Conservation (phyloP, 208 protist genomes). For the Naegleria fowleri region DNA sequence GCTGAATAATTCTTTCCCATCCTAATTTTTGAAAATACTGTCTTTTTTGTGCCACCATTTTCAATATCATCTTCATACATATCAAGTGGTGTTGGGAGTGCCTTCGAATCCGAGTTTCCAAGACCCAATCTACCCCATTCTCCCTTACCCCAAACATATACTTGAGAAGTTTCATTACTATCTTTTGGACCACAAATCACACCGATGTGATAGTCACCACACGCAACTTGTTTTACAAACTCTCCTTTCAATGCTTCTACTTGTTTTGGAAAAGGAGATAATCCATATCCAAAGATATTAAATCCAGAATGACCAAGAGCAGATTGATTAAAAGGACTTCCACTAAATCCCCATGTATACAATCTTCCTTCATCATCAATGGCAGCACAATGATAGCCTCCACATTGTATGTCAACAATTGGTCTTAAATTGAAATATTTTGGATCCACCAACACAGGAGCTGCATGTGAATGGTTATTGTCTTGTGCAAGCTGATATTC, state of each 20-base stretch:
- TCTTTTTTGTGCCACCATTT: not conserved
- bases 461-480: not conserved
- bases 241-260: not conserved
- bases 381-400: not conserved
- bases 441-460: not conserved
- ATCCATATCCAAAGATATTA: not conserved
- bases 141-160: slow-evolving; percentile 12
- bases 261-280: not conserved
- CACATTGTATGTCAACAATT: slow-evolving; percentile 3
- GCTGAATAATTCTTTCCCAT: not conserved
- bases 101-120: not conserved
- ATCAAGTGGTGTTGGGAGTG: not conserved
- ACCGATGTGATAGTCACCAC: not conserved
- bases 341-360: slow-evolving; percentile 13
- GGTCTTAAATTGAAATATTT: not conserved
- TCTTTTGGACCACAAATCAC: not conserved
- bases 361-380: not conserved
- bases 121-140: not conserved
- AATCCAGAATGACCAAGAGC: not conserved
- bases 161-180: not conserved
- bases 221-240: not conserved
- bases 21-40: not conserved
- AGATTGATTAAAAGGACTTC: not conserved
- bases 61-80: not conserved
- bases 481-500: not conserved